These are phyloP conservation scores for Myrmaecium sp. DNA, from an alignment of 2,329 filamentous ascomycete species.

Conservation along the genomic window DNA sequence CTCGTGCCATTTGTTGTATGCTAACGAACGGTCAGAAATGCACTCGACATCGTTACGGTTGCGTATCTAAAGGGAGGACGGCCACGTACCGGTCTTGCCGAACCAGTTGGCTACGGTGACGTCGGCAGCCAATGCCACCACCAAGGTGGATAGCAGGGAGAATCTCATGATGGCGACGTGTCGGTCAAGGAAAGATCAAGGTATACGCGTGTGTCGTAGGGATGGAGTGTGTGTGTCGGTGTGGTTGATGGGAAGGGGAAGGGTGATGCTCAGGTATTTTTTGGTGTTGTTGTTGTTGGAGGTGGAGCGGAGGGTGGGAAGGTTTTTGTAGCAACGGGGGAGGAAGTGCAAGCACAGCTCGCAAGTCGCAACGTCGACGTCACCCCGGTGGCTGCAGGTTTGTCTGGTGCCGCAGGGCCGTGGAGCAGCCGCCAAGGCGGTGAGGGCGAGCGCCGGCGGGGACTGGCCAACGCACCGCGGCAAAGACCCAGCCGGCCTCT, in stretches of 20 bases:
- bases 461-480: too few relatives aligned
- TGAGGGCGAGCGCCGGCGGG: too few relatives aligned
- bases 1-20: conserved; percentile 98
- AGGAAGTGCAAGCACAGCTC: too few relatives aligned
- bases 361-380: conserved; percentile 18
- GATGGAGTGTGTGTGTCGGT: conserved; percentile 1
- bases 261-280: conserved; percentile 1
- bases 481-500: too few relatives aligned
- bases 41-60: not conserved
- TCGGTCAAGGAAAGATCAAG: conserved; percentile 8
- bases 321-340: too few relatives aligned
- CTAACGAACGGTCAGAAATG: conserved; percentile 27
- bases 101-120: conserved; percentile 68
- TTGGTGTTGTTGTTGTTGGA: conserved; percentile 2
- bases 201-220: conserved; percentile 6
- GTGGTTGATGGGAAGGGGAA: too few relatives aligned
- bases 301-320: too few relatives aligned
- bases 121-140: conserved; percentile 56
- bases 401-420: too few relatives aligned
- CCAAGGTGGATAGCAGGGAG: conserved; percentile 47
- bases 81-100: conserved; percentile 56
- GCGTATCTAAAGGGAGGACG: conserved; percentile 7
- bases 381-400: too few relatives aligned
- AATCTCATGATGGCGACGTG: conserved; percentile 51
- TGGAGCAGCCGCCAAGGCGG: too few relatives aligned